A percentile compares a stretch with the other conserved stretches of the same genome.
Conservation (phyloP, 2,329 filamentous ascomycete genomes). For the Aspergillus sp. region DNA sequence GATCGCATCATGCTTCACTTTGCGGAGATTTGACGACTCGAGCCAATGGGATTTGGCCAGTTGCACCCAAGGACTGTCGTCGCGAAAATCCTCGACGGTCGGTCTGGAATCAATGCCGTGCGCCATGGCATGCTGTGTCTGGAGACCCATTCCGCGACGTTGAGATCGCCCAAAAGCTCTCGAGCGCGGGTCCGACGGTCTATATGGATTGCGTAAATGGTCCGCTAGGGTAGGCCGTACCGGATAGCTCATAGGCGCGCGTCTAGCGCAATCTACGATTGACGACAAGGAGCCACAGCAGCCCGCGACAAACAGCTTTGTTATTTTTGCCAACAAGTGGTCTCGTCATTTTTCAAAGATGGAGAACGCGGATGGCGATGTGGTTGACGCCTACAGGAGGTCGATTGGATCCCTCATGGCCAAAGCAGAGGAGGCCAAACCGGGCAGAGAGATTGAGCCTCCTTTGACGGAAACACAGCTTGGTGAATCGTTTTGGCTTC, state of each 20-base stretch:
- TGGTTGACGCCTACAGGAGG: conserved; percentile 51
- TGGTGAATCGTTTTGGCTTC: conserved; percentile 44
- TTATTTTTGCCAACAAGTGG: not conserved
- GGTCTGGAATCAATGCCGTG: conserved; percentile 50
- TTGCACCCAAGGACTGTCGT: conserved; percentile 59
- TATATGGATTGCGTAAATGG: conserved; percentile 35
- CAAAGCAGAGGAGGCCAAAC: conserved; percentile 64
- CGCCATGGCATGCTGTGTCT: conserved; percentile 62
- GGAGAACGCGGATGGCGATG: conserved; percentile 38
- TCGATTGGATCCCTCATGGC: conserved; percentile 63
- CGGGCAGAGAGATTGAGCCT: conserved; percentile 68
- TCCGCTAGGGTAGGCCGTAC: conserved; percentile 27
- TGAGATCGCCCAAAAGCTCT: conserved; percentile 55
- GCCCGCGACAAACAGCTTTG: conserved; percentile 26
- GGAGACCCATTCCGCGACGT: conserved; percentile 43
- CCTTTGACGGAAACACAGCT: conserved; percentile 71
- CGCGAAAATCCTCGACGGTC: conserved; percentile 48
- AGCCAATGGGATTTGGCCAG: conserved; percentile 88
- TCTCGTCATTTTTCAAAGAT: conserved; percentile 28
- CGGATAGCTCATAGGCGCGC: conserved; percentile 35
- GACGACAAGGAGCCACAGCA: conserved; percentile 34
- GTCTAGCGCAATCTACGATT: conserved; percentile 29
- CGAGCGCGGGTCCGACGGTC: conserved; percentile 53
- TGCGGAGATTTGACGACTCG: conserved; percentile 69
- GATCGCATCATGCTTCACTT: conserved; percentile 79